Evolutionary conservation across 306 rosid species (phyloP).

Genomic region (Argentina anserina): DNA sequence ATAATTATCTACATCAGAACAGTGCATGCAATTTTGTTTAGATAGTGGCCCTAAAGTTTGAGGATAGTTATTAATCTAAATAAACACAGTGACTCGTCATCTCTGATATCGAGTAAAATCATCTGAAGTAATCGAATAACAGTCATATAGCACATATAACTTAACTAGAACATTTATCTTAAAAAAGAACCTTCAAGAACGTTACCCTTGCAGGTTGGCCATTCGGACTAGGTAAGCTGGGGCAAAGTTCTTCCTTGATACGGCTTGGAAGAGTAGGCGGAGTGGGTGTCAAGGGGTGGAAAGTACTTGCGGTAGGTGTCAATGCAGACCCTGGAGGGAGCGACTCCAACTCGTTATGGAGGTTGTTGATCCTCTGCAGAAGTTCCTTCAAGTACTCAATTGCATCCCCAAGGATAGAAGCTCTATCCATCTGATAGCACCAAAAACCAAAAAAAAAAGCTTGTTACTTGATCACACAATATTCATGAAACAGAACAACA

Average conservation of each 20-base stretch:
- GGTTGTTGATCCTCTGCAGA: constrained; percentile 80
- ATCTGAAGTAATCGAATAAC: background rate
- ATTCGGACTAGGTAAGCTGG: constrained; percentile 70
- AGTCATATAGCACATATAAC: background rate
- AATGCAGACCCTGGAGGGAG: constrained; percentile 62
- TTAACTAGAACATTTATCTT: background rate
- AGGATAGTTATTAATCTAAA: background rate
- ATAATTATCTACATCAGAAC: constrained; percentile 6
- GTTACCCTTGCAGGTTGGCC: constrained; percentile 78
- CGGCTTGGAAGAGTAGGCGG: constrained; percentile 67
- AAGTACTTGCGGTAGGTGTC: constrained; percentile 56
- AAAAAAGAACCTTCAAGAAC: background rate
- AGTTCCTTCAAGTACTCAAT: constrained; percentile 95
- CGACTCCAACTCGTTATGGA: constrained; percentile 81
- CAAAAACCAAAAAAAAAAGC: constrained; percentile 5
- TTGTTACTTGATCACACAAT: background rate
- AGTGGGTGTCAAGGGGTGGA: constrained; percentile 85
- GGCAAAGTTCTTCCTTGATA: constrained; percentile 89
- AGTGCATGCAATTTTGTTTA: background rate
- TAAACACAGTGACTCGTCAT: background rate
- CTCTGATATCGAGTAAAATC: background rate
- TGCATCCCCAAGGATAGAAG: constrained; percentile 98
- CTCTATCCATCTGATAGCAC: constrained; percentile 82
- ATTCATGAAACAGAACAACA: constrained; percentile 3
- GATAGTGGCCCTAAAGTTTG: background rate